Percentiles rank a stretch among this genome's conserved stretches.
Evolutionary conservation across 2,329 filamentous ascomycete species (phyloP).

Genomic region (Shiraia sp.): DNA sequence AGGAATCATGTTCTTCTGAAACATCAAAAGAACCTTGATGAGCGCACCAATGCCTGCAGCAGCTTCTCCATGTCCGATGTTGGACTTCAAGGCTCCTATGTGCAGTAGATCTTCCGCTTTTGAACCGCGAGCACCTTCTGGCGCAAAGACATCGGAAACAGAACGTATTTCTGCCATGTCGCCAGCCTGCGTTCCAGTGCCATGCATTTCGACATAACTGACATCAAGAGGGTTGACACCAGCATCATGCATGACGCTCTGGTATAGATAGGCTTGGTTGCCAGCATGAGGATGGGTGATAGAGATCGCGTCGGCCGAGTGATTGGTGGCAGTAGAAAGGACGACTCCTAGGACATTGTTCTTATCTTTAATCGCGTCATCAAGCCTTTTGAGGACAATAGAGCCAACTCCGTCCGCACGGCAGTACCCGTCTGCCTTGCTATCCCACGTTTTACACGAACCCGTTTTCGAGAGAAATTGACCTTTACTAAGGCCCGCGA

Average conservation of each 20-base stretch:
- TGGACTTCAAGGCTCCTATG: constrained; percentile 38
- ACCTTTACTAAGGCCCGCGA: constrained; percentile 17
- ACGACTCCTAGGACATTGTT: constrained; percentile 40
- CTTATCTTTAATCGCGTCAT: constrained; percentile 36
- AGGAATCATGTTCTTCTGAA: constrained; percentile 28
- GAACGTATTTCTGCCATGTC: constrained; percentile 30
- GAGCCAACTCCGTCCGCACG: constrained; percentile 35
- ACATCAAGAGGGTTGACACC: constrained; percentile 40
- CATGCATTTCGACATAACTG: constrained; percentile 37
- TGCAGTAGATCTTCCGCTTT: constrained; percentile 17
- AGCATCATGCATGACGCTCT: constrained; percentile 32
- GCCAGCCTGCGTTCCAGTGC: constrained; percentile 38
- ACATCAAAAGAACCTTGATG: constrained; percentile 41
- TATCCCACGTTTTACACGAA: constrained; percentile 34
- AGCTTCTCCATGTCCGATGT: constrained; percentile 44
- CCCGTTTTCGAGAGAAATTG: constrained; percentile 23
- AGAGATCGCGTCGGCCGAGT: constrained; percentile 38
- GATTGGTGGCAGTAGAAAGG: constrained; percentile 35
- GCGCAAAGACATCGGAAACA: constrained; percentile 19
- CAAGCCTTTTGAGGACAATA: constrained; percentile 39
- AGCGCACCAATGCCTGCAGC: constrained; percentile 36
- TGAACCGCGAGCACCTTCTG: constrained; percentile 2
- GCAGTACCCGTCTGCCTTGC: constrained; percentile 33
- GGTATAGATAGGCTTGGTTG: constrained; percentile 20
- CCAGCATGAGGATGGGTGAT: constrained; percentile 35